Base-by-base conservation (phyloP, 176 grass and related monocot species). In the Miscanthus lutarioriparius region DNA sequence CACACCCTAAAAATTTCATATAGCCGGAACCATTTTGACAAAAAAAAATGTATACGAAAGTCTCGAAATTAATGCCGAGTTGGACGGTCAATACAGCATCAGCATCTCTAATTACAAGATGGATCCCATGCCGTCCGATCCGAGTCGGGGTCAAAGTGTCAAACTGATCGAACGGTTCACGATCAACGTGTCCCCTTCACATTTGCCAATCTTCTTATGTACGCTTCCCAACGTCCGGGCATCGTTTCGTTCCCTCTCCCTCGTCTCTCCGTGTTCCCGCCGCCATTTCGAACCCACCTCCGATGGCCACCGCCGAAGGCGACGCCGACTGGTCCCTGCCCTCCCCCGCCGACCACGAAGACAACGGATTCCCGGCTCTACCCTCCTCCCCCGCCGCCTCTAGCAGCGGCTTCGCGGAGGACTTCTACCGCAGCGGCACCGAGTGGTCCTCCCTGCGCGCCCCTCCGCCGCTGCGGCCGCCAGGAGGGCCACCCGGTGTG, bases 351-450 rank as follows among this genome's bases (percentile, higher is more conserved):
- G 80, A 87, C 26, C 80, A 87, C 27, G 93, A 95, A n/a, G 90
- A 88, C 39, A 84, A 95, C 20, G 90, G 88, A 2, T 88, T 95
- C 59, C 89, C 87, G 10, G 10, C 72, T 1, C 2, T 20, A 39
- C 30, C 79, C 15, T 47, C 84, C 48, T 83, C 88, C 48, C 87
- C 43, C 37, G 54, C 48, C 4, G 25, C 76, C 49, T 2, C 14
- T 38, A 73, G 12, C 61, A 71, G 75, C 56, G 79, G 77, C 66
- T 91, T 95, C 74, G 86, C 83, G 2, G 83, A 63, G 19, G 90
- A 92, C 41, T 92, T 95, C 58, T 95, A 92, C 81, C 71, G 88
- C 12, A 83, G 88, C 80, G 90, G 93, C 45, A 72, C 73, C 37
- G 88, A 95, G 71, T 92, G 85, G 82, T 91, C 93, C 54, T 81